Evolutionary conservation across 768 basidiomycete genomes (phyloP).

Genomic region (Tulasnella sp.): DNA sequence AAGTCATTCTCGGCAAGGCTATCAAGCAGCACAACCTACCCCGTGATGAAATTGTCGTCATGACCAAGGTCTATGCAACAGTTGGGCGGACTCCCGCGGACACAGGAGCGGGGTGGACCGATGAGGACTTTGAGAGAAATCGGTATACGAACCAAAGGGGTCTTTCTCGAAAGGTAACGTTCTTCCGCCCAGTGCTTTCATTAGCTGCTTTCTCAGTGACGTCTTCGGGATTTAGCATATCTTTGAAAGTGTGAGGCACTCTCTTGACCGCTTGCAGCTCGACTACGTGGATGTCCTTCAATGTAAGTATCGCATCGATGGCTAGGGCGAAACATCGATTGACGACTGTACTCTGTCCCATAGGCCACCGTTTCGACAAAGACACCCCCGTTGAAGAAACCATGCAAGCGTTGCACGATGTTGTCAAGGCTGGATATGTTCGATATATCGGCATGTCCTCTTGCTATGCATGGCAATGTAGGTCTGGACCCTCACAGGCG

Average conservation of each 20-base stretch:
- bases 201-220: not conserved
- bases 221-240: conserved; percentile 47
- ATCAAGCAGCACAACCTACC: conserved; percentile 45
- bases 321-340: not conserved
- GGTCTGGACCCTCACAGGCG: conserved; percentile 25
- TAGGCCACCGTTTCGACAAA: conserved; percentile 48
- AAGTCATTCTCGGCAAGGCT: conserved; percentile 37
- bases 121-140: conserved; percentile 34
- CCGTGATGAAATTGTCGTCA: conserved; percentile 48
- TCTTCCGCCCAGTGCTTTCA: not conserved
- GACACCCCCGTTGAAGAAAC: conserved; percentile 57
- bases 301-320: conserved; percentile 40
- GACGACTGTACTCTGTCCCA: conserved; percentile 56
- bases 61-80: conserved; percentile 41
- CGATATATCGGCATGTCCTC: conserved; percentile 60
- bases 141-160: conserved; percentile 58
- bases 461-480: conserved; percentile 55
- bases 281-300: conserved; percentile 76
- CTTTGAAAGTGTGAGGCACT: conserved; percentile 51
- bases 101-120: conserved; percentile 21
- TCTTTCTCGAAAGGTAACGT: conserved; percentile 46
- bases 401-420: conserved; percentile 65
- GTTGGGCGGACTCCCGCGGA: conserved; percentile 28
- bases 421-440: conserved; percentile 61
- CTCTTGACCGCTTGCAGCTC: conserved; percentile 61